A percentile compares a stretch with the other conserved stretches of the same genome.
These are phyloP conservation scores for Fraxinus xanthoxyloides DNA, from an alignment of 305 asterid genomes.

Conservation along the genomic window DNA sequence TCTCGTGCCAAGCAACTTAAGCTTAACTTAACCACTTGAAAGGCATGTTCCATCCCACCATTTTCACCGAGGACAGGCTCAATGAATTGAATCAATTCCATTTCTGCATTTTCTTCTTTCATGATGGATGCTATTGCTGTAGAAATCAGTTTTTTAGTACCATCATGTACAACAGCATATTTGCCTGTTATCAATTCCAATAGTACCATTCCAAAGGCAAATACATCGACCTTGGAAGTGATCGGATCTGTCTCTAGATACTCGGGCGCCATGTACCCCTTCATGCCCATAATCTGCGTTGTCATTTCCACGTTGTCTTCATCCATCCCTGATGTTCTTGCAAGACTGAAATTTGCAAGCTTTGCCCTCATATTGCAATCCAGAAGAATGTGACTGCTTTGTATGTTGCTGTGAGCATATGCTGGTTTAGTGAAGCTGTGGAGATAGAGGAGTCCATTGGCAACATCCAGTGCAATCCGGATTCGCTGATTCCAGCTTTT, in stretches of 20 bases:
- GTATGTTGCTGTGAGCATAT: conserved; percentile 46
- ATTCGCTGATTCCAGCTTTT: conserved; percentile 36
- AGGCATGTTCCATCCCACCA: conserved; percentile 33
- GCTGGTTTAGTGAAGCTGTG: conserved; percentile 58
- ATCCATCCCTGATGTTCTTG: conserved; percentile 29
- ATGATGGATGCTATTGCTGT: conserved; percentile 24
- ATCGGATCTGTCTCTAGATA: conserved; percentile 33
- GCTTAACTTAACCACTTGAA: conserved; percentile 39
- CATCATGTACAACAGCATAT: conserved; percentile 31
- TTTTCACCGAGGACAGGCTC: conserved; percentile 33
- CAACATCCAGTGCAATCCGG: conserved; percentile 54
- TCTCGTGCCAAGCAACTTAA: conserved; percentile 46
- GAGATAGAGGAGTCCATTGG: conserved; percentile 67
- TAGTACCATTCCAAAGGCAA: conserved; percentile 53
- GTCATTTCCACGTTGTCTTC: conserved; percentile 24
- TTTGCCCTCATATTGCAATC: conserved; percentile 58
- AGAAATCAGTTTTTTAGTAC: conserved; percentile 37
- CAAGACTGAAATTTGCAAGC: conserved; percentile 51
- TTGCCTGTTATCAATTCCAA: conserved; percentile 52
- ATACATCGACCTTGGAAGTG: conserved; percentile 51
- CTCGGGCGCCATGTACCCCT: conserved; percentile 53
- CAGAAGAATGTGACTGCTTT: conserved; percentile 51
- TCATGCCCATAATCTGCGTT: conserved; percentile 29
- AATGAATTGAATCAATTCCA: conserved; percentile 27
- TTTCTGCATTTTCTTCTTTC: conserved; percentile 36